Percentiles rank a stretch among this genome's conserved stretches.
phyloP scores from a whole-genome alignment of 2,329 filamentous ascomycete species.

The Blumeria graminis region DNA sequence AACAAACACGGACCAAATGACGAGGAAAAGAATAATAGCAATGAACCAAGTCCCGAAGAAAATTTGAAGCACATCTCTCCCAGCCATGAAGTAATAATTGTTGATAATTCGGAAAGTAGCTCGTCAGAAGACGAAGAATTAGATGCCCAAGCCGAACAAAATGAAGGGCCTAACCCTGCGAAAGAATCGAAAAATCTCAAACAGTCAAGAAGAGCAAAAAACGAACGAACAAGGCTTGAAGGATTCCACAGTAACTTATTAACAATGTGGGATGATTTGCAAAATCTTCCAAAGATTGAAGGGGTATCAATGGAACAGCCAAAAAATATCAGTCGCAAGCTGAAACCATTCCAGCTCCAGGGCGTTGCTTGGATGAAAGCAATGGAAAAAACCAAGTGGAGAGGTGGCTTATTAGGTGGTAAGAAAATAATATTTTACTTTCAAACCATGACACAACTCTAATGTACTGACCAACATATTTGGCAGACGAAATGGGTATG shows the following conservation, averaged over 20 bases:
- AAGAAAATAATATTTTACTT: neutral
- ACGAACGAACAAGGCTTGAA: conserved; percentile 44
- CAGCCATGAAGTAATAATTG: no score
- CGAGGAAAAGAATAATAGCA: no score
- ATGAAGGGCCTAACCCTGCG: neutral
- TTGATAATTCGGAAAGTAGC: no score
- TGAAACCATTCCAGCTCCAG: conserved; percentile 87
- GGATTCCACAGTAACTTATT: conserved; percentile 50
- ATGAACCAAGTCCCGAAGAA: no score
- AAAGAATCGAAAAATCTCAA: neutral
- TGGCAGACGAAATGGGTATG: conserved; percentile 71
- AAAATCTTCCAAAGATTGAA: conserved; percentile 41
- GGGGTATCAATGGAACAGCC: conserved; percentile 46
- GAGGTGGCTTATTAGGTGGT: conserved; percentile 65
- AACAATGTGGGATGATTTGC: conserved; percentile 66
- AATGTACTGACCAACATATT: neutral
- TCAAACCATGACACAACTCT: neutral
- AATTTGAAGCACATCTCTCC: no score
- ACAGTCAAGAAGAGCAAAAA: conserved; percentile 11
- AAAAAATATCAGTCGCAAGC: conserved; percentile 47
- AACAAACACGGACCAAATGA: no score
- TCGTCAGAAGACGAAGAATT: no score
- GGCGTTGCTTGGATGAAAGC: conserved; percentile 84
- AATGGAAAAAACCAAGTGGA: conserved; percentile 70
- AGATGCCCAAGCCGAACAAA: no score